Evolutionary conservation across 352 stramenopile genomes (phyloP), one percentile per base, ranked within the genome.

Genomic region (Pythium apleroticum): DNA sequence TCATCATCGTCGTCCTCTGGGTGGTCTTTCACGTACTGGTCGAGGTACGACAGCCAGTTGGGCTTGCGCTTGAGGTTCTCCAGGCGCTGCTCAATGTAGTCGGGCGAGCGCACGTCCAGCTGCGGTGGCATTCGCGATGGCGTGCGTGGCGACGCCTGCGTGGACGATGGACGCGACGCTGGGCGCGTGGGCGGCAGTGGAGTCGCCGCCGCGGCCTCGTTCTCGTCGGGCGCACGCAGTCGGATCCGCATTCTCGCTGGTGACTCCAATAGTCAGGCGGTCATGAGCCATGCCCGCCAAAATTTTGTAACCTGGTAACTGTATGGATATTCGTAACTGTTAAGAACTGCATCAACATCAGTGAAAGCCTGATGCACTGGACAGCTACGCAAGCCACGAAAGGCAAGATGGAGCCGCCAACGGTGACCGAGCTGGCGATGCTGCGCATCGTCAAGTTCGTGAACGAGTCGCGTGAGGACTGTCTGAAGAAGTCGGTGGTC

Each of bases 1-100:
- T 76, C 48, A 4, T 60, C 68, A 22, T 72, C 65, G 2, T 80
- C 72, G 24, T 72, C 69, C 39, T 90, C 83, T 35, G 81, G 66
- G 55, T 86, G 72, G 12, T 76, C 71, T 33, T 76, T 48, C 39
- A 95, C 86, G 66, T 92, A 95, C 50, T 90, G 73, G 65, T 95
- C 84, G 49, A 95, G 66, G 48, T 75, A 95, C 55, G 80, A 50
- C 22, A 45, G 61, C 80, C 80, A 91, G 25, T 74, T 80, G 9
- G 74, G 81, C 39, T 78, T 81, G 46, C 83, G 77, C 73, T 95
- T 95, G 69, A 95, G 80, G 75, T 95, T 95, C 63, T 95, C 86
- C 56, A 95, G 73, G 17, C 86, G 83, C 68, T 95, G 78, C 53
- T 91, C 84, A 35, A 95, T 95, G 70, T 89, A 88, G 54, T 95